A percentile compares a stretch with the other conserved stretches of the same genome.
phyloP scores from a whole-genome alignment of 257 asterid genomes.

The Solanum piurae region DNA sequence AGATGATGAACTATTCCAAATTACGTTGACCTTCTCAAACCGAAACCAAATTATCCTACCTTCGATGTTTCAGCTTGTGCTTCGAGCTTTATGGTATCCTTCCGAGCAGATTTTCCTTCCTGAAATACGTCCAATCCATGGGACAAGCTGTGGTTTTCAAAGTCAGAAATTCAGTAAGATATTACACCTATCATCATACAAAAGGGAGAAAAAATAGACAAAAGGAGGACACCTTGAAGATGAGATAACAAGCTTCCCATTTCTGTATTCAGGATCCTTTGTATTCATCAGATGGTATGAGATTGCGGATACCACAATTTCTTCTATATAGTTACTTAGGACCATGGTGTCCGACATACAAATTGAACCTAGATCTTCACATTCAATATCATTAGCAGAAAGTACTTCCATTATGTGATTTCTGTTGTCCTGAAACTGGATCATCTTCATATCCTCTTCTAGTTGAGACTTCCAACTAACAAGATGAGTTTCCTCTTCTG shows the following conservation, averaged over 20 bases:
- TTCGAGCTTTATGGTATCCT: conserved; percentile 36
- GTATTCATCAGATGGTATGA: conserved; percentile 71
- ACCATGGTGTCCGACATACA: conserved; percentile 57
- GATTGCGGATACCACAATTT: conserved; percentile 79
- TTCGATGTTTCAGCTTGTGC: conserved; percentile 35
- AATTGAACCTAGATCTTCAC: conserved; percentile 70
- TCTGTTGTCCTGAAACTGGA: conserved; percentile 62
- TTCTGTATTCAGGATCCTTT: conserved; percentile 60
- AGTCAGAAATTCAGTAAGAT: conserved; percentile 15
- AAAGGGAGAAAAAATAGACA: not conserved
- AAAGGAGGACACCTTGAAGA: conserved; percentile 55
- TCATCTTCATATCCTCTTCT: conserved; percentile 82
- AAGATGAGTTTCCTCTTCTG: conserved; percentile 61
- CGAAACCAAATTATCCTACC: conserved; percentile 24
- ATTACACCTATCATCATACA: not conserved
- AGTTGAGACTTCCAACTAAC: conserved; percentile 78
- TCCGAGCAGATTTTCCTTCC: conserved; percentile 42
- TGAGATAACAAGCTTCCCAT: conserved; percentile 80
- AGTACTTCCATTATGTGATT: conserved; percentile 82
- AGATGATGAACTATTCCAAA: not conserved
- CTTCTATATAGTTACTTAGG: conserved; percentile 76
- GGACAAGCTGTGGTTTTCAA: conserved; percentile 43
- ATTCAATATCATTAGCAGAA: conserved; percentile 74
- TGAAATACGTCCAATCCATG: conserved; percentile 62
- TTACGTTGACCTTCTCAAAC: not conserved